These are phyloP conservation scores for Flaveria sonorensis DNA, from an alignment of 129 eudicot genomes.

Conservation along the genomic window DNA sequence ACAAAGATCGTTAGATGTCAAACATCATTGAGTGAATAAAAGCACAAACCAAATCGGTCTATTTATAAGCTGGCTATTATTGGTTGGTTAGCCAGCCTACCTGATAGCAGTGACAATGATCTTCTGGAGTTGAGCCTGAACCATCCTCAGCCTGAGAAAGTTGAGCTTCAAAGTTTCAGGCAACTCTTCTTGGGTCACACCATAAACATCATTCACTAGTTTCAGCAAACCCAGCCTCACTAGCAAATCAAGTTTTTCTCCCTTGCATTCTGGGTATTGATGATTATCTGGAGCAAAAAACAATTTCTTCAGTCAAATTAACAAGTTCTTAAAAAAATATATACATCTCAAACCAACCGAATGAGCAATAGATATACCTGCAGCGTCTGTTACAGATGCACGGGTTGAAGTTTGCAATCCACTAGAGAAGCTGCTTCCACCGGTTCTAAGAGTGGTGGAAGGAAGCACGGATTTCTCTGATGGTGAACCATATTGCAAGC, in stretches of 20 bases:
- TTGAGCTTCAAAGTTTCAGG: constrained; percentile 92
- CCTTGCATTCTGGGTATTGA: constrained; percentile 65
- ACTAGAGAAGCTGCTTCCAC: constrained; percentile 61
- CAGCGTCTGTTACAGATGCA: constrained; percentile 33
- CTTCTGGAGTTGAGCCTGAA: constrained; percentile 84
- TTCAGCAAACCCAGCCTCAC: constrained; percentile 87
- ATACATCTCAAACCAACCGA: background rate
- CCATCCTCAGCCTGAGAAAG: constrained; percentile 56
- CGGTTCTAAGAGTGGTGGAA: constrained; percentile 76
- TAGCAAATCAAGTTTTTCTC: constrained; percentile 73
- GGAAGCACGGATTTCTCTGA: constrained; percentile 46
- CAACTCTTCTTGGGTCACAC: constrained; percentile 61
- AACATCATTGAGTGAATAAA: background rate
- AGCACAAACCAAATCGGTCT: background rate
- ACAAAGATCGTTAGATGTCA: background rate
- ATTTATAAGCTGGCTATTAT: background rate
- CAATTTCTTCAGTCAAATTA: constrained; percentile 4
- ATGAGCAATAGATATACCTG: constrained; percentile 39
- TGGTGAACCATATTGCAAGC: constrained; percentile 42
- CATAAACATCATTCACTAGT: constrained; percentile 66
- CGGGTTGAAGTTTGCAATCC: constrained; percentile 40
- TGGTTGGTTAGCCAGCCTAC: constrained; percentile 34
- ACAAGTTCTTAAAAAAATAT: background rate
- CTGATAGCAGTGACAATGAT: constrained; percentile 86
- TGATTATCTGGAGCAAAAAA: constrained; percentile 36